A percentile compares a stretch with the other conserved stretches of the same genome.
Conservation (phyloP, 176 grass and related monocot species). For the Urochloa ruziziensis region DNA sequence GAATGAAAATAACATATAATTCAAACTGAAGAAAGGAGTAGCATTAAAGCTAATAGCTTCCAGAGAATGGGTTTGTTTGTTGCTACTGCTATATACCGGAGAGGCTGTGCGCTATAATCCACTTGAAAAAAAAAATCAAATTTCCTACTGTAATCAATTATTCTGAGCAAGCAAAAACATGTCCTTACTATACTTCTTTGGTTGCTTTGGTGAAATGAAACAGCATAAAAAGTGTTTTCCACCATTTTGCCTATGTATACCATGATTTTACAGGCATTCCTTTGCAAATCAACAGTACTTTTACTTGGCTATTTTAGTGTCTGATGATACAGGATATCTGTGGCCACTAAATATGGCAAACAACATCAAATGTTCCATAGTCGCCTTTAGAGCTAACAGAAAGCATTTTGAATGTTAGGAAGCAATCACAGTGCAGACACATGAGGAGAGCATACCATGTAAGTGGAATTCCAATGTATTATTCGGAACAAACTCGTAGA, state of each 20-base stretch:
- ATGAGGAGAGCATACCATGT: slow-evolving; percentile 49
- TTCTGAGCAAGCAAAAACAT: neutral
- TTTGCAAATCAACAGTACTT: slow-evolving; percentile 12
- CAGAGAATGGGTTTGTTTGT: neutral
- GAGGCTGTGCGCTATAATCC: neutral
- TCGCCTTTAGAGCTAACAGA: neutral
- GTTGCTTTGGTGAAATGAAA: neutral
- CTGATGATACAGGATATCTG: neutral
- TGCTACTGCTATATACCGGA: neutral
- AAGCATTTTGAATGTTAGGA: neutral
- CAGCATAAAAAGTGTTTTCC: neutral
- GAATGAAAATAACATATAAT: neutral
- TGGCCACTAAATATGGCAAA: neutral
- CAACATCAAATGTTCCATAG: neutral
- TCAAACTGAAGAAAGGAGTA: slow-evolving; percentile 1
- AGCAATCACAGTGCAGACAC: neutral
- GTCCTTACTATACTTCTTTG: neutral
- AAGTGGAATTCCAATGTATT: slow-evolving; percentile 74
- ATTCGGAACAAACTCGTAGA: slow-evolving; percentile 82
- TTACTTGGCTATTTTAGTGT: neutral
- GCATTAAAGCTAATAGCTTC: neutral
- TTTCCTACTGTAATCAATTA: neutral
- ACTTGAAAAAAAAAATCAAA: neutral
- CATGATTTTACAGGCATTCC: neutral
- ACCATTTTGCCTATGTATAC: neutral